Conservation (phyloP, 2,329 filamentous ascomycete species). For the Zymoseptoria brevis region DNA sequence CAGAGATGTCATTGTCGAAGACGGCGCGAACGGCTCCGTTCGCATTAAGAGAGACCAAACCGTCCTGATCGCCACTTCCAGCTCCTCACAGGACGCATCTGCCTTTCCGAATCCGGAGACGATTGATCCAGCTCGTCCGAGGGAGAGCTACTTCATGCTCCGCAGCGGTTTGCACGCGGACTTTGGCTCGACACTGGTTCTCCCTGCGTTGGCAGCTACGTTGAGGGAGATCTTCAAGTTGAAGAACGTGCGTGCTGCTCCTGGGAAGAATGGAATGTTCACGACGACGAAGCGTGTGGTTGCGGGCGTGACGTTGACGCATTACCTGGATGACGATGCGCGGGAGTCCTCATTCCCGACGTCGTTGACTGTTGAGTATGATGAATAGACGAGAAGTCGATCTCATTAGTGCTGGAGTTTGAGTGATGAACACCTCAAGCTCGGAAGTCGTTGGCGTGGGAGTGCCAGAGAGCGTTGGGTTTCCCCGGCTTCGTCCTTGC, state of each 20-base stretch:
- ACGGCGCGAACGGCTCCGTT: constrained; percentile 42
- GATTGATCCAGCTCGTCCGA: constrained; percentile 37
- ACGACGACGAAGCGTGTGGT: constrained; percentile 38
- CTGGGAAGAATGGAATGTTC: constrained; percentile 35
- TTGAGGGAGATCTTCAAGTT: constrained; percentile 40
- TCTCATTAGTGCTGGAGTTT: background rate
- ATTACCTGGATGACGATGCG: constrained; percentile 43
- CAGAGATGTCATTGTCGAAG: constrained; percentile 35
- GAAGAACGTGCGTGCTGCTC: constrained; percentile 35
- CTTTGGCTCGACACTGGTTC: constrained; percentile 35
- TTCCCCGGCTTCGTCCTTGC: no score
- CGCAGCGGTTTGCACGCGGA: constrained; percentile 37
- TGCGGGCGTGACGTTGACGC: constrained; percentile 41
- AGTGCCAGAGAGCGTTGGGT: no score
- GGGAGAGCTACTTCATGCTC: constrained; percentile 30
- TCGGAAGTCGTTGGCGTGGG: background rate
- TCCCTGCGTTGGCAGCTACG: constrained; percentile 34
- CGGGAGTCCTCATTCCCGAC: constrained; percentile 42
- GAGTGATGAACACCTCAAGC: background rate
- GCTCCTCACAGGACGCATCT: constrained; percentile 34
- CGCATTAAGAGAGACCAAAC: constrained; percentile 39
- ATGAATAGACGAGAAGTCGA: constrained; percentile 16
- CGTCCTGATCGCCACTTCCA: constrained; percentile 39
- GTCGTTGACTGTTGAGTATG: constrained; percentile 37
- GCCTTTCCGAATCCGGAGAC: constrained; percentile 37